Evolutionary conservation across 2,329 filamentous ascomycete species (phyloP), one percentile per base, ranked within the genome.

Genomic region (Botrytis medusae): DNA sequence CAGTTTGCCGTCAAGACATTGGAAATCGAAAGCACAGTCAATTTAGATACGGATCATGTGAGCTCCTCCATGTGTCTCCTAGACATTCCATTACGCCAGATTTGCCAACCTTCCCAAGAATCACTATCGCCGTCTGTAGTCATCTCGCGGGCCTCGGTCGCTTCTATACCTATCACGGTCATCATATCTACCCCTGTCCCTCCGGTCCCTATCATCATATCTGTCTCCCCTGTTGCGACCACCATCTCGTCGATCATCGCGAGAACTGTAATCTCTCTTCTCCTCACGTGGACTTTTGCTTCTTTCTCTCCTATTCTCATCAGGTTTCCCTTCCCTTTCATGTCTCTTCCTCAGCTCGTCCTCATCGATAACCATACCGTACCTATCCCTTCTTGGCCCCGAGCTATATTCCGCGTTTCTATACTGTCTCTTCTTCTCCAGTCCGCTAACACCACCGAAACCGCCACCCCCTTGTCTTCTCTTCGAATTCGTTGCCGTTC

Each of bases 391-490:
- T 44, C 81, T 80, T 59, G 80, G 78, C 16, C 81, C 77, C 44
- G 79, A 79, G 34, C 79, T 78, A 14, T 80, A 81, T 60, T 82
- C 82, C 25, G 80, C 71, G 40, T 89, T 89, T 75, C 93, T 88
- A 81, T 98, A 99, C 79, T 98, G 96, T 73, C 92, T 89, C 83
- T 93, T 92, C 86, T 94, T 96, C 84, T 98, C 95, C 74, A 99
- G 85, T 75, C 92, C 91, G 73, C 91, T 89, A 46, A 98, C 93
- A 73, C 96, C 96, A 77, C 96, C 96, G 85, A 97, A 99, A 10
- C 96, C 96, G 71, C 93, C 94, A 46, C 86, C 86, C 29, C 83
- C 83, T 3, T 84, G 82, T 79, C 86, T 84, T 64, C 95, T 88
- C 84, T 97, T 98, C 59, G 87, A 88, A 80, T 97, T 97, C 32